Base-by-base conservation (phyloP, 345 rosid genomes). In the Triadica sebifera region DNA sequence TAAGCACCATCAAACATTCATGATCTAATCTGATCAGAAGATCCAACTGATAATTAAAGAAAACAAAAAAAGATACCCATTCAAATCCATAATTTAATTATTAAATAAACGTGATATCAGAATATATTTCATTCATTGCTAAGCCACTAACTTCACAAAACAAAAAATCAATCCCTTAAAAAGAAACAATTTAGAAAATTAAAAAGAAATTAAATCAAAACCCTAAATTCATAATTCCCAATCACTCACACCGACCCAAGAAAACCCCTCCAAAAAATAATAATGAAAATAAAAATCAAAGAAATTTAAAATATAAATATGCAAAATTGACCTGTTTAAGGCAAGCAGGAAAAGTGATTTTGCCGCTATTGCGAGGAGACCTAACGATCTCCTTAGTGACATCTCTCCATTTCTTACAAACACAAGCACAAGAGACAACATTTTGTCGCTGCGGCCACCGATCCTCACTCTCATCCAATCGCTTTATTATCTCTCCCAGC, bases 331-430 rank as follows among this genome's bases (percentile, higher is more conserved):
- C 98, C 93, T 87, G 89, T 77, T 90, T 92, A 47, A 94, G 97
- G 65, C 93, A 92, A 67, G 95, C 87, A 80, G 98, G 98, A 83
- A 92, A 94, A 49, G 98, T 94, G 49, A 94, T 94, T 75, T 80
- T 86, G 75, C 86, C 91, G 8, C 59, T 61, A 37, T 69, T 75
- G 29, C 47, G 74, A 60, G 87, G 79, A 29, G 94, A 85, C 79
- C 52, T 75, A 64, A 90, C 91, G 59, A 88, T 80, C 39, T 89
- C 95, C 56, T 75, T 86, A 34, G 92, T 81, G 63, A 87, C 78
- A 5, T 86, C 90, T 84, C 98, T 90, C 97, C 98, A 94, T 69
- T 84, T 84, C 83, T 88, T 92, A 17, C 97, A 90, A 38, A 90
- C 98, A 73, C 97, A 86, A 8, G 97, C 97, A 61, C 91, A 87